Evolutionary conservation across 148 eudicot genomes (phyloP).

Genomic region (Rhododendron ovatum): DNA sequence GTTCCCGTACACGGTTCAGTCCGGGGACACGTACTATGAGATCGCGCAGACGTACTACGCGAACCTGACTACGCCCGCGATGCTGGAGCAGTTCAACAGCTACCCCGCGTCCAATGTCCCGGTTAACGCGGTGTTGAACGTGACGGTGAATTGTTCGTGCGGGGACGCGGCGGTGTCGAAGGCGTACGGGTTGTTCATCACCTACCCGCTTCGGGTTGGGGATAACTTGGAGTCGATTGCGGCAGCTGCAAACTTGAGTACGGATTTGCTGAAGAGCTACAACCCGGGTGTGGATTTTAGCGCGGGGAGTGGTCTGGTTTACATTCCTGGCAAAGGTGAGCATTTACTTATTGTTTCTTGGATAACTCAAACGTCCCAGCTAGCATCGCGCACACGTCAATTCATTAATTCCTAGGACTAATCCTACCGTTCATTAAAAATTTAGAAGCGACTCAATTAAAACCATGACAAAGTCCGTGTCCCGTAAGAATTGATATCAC

Average conservation of each 20-base stretch:
- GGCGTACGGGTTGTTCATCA: slow-evolving; percentile 65
- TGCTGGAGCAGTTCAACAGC: slow-evolving; percentile 40
- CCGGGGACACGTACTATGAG: slow-evolving; percentile 38
- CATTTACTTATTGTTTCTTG: neutral
- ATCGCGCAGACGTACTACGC: slow-evolving; percentile 37
- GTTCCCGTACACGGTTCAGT: slow-evolving; percentile 23
- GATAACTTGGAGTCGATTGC: slow-evolving; percentile 40
- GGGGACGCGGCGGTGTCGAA: slow-evolving; percentile 52
- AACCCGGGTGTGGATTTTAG: slow-evolving; percentile 48
- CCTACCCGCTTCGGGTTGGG: slow-evolving; percentile 54
- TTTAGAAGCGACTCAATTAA: too few relatives aligned
- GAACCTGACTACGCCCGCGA: slow-evolving; percentile 46
- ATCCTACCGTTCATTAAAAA: too few relatives aligned
- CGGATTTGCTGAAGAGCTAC: slow-evolving; percentile 45
- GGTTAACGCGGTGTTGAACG: slow-evolving; percentile 27
- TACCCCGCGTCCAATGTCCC: slow-evolving; percentile 34
- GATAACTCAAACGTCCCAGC: too few relatives aligned
- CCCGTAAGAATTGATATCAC: neutral
- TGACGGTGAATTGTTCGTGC: slow-evolving; percentile 68
- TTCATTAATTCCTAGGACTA: too few relatives aligned
- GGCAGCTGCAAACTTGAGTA: slow-evolving; percentile 20
- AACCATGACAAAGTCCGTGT: too few relatives aligned
- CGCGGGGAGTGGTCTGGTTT: slow-evolving; percentile 56
- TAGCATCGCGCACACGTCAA: too few relatives aligned
- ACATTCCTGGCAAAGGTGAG: slow-evolving; percentile 63